Percentiles rank a stretch among this genome's conserved stretches.
These are phyloP conservation scores for Bimuria novae-zelandiae DNA, from an alignment of 2,329 filamentous ascomycete genomes.

Conservation along the genomic window DNA sequence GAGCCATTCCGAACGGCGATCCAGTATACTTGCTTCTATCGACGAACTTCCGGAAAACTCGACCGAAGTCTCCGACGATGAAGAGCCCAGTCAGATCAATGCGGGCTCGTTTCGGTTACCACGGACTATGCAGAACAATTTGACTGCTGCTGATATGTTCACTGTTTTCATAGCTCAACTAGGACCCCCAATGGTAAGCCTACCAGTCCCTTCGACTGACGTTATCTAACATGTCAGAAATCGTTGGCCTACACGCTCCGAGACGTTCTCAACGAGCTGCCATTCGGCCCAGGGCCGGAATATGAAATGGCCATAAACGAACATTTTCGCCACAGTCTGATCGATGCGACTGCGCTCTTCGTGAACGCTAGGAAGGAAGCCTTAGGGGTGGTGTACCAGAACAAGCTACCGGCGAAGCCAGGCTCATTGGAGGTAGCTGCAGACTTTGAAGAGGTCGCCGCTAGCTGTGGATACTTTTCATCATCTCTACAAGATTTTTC, in stretches of 20 bases:
- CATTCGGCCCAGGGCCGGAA: constrained; percentile 72
- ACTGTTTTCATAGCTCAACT: constrained; percentile 85
- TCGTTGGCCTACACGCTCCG: constrained; percentile 90
- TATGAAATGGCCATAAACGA: constrained; percentile 76
- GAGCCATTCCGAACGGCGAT: constrained; percentile 37
- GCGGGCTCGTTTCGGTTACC: constrained; percentile 26
- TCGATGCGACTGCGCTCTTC: constrained; percentile 80
- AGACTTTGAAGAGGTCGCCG: constrained; percentile 95
- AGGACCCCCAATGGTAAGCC: constrained; percentile 78
- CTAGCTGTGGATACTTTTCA: constrained; percentile 96
- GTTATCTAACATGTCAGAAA: constrained; percentile 57
- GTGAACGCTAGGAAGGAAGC: constrained; percentile 75
- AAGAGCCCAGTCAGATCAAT: constrained; percentile 21
- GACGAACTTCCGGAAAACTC: constrained; percentile 47
- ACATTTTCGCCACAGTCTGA: constrained; percentile 78
- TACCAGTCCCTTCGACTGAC: background rate
- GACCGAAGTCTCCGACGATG: constrained; percentile 40
- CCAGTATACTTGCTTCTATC: constrained; percentile 49
- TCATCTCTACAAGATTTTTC: constrained; percentile 90
- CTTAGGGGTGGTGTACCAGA: constrained; percentile 77
- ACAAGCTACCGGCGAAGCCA: constrained; percentile 71
- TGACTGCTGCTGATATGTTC: constrained; percentile 81
- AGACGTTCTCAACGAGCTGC: constrained; percentile 84
- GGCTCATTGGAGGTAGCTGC: constrained; percentile 78
- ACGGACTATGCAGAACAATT: constrained; percentile 32